Evolutionary conservation across 2,329 filamentous ascomycete species (phyloP).

Genomic region (Alternaria incomplexa): DNA sequence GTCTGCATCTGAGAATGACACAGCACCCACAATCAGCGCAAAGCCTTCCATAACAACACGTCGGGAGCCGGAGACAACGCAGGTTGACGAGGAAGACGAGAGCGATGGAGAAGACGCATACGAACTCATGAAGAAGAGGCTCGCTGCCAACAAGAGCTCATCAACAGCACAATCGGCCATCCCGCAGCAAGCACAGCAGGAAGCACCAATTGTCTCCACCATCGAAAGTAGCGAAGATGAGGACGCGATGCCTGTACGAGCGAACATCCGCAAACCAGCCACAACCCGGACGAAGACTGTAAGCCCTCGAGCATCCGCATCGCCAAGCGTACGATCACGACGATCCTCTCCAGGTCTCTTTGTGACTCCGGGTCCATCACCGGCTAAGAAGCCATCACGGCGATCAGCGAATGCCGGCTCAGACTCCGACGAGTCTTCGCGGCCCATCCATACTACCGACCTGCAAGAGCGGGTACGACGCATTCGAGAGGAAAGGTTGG

Average conservation of each 20-base stretch:
- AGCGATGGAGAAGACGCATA: conserved; percentile 51
- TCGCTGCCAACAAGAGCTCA: conserved; percentile 42
- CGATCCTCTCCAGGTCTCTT: conserved; percentile 62
- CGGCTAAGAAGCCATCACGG: conserved; percentile 40
- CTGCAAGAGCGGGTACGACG: conserved; percentile 75
- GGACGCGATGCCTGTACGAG: conserved; percentile 36
- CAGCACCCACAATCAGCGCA: conserved; percentile 46
- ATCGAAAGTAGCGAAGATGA: conserved; percentile 34
- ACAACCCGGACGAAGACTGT: conserved; percentile 15
- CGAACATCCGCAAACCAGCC: conserved; percentile 19
- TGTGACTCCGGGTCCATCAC: conserved; percentile 57
- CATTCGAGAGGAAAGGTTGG: conserved; percentile 74
- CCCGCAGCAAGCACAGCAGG: conserved; percentile 9
- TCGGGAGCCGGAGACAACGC: neutral
- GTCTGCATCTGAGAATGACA: conserved; percentile 27
- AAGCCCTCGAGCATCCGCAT: conserved; percentile 23
- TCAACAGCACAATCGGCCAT: neutral
- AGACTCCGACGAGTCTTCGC: conserved; percentile 54
- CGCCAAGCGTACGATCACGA: conserved; percentile 33
- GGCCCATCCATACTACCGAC: conserved; percentile 59
- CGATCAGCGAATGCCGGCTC: conserved; percentile 36
- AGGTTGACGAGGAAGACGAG: conserved; percentile 30
- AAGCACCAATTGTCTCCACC: conserved; percentile 7
- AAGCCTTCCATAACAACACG: conserved; percentile 4
- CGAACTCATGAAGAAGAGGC: conserved; percentile 54